Conservation (phyloP, 179 eudicot genomes). For the Amaranthus tricolor region DNA sequence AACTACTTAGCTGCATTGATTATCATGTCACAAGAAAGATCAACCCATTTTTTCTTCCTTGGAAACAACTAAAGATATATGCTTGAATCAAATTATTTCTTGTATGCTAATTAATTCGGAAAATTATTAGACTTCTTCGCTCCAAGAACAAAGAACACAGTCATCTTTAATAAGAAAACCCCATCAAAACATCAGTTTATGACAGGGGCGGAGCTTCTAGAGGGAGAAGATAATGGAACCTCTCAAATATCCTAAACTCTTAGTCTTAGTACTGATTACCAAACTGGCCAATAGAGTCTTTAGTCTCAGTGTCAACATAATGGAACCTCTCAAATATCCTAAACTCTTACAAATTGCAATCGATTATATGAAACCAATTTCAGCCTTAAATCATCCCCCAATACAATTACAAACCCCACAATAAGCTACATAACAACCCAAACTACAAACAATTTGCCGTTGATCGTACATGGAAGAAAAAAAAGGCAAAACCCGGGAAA, state of each 20-base stretch:
- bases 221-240: too few species aligned
- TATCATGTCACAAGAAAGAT: not conserved
- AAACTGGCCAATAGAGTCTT: too few species aligned
- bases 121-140: not conserved
- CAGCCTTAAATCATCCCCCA: not conserved
- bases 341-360: not conserved
- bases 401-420: not conserved
- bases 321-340: too few species aligned
- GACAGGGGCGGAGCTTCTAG: too few species aligned
- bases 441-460: not conserved
- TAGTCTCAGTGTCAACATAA: too few species aligned
- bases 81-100: slow-evolving; percentile 4
- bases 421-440: not conserved
- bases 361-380: not conserved
- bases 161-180: slow-evolving; percentile 6
- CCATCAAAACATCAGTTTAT: not conserved
- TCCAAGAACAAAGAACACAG: not conserved
- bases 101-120: not conserved
- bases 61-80: not conserved
- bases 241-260: too few species aligned
- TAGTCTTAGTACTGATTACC: too few species aligned
- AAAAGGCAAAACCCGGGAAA: not conserved
- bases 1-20: not conserved
- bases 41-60: not conserved
- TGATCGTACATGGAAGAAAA: not conserved